Evolutionary conservation across 345 rosid species (phyloP).

Genomic region (Excoecaria agallocha): DNA sequence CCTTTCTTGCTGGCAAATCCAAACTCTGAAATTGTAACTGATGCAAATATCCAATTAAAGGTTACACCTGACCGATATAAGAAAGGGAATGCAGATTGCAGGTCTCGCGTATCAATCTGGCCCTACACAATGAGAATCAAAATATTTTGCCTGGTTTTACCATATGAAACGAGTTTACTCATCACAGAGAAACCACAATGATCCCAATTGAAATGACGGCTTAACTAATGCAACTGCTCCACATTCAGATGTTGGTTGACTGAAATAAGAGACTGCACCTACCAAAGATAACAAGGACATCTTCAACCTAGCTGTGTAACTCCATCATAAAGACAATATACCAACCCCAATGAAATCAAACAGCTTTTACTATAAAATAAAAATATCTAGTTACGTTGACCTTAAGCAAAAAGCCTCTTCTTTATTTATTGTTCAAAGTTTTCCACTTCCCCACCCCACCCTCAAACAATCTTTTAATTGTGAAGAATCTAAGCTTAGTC

Average conservation of each 20-base stretch:
- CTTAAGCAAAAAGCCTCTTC: not conserved
- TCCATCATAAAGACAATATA: not conserved
- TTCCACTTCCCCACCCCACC: not conserved
- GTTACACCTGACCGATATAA: too few relatives aligned
- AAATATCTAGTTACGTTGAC: not conserved
- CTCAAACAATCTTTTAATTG: not conserved
- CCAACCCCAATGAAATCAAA: not conserved
- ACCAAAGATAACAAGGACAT: not conserved
- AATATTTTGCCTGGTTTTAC: too few relatives aligned
- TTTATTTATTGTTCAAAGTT: not conserved
- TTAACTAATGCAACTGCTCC: too few relatives aligned
- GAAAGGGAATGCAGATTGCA: too few relatives aligned
- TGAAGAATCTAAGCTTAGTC: not conserved
- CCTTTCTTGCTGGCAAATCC: too few relatives aligned
- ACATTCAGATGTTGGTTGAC: not conserved
- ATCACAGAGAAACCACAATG: too few relatives aligned
- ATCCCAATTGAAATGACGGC: not conserved
- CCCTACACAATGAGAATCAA: not conserved
- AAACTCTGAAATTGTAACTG: too few relatives aligned
- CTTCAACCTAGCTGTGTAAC: not conserved
- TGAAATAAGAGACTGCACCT: not conserved
- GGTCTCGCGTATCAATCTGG: not conserved
- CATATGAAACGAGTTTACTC: too few relatives aligned
- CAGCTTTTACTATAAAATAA: not conserved
- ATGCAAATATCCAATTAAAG: too few relatives aligned